These are phyloP conservation scores for Opeltia flavorubescens DNA, from an alignment of 495 filamentous ascomycete species.

Conservation along the genomic window DNA sequence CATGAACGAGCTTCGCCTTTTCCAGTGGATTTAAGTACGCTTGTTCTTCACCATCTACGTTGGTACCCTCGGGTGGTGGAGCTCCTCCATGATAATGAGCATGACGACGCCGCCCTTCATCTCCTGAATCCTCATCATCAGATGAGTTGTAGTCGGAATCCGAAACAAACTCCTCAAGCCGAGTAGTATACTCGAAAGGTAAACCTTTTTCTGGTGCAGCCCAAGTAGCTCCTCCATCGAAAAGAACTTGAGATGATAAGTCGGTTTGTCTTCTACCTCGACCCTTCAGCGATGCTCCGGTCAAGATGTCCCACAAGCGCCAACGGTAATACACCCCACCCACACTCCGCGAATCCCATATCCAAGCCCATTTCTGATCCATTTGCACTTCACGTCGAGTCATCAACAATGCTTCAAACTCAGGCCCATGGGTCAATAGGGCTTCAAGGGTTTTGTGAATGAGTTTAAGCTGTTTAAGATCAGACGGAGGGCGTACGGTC, in stretches of 20 bases:
- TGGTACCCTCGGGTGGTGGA: slow-evolving; percentile 31
- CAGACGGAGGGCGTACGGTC: slow-evolving; percentile 57
- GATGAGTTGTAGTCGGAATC: slow-evolving; percentile 77
- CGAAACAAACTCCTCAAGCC: slow-evolving; percentile 60
- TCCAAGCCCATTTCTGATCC: slow-evolving; percentile 84
- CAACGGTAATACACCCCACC: slow-evolving; percentile 81
- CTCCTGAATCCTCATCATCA: slow-evolving; percentile 75
- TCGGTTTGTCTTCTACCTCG: slow-evolving; percentile 15
- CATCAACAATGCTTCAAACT: slow-evolving; percentile 93
- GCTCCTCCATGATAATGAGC: slow-evolving; percentile 27
- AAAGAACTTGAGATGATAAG: slow-evolving; percentile 30
- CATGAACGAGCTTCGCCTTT: slow-evolving; percentile 67
- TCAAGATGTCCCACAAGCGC: slow-evolving; percentile 75
- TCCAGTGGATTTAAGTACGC: slow-evolving; percentile 72
- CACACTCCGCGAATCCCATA: slow-evolving; percentile 75
- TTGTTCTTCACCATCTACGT: slow-evolving; percentile 40
- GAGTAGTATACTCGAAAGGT: slow-evolving; percentile 60
- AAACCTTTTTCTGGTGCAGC: slow-evolving; percentile 48
- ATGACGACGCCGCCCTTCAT: slow-evolving; percentile 48
- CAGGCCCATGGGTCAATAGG: slow-evolving; percentile 62
- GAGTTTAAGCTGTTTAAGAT: slow-evolving; percentile 64
- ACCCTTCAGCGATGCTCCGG: slow-evolving; percentile 23
- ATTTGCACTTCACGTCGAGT: slow-evolving; percentile 59
- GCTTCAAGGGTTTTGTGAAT: slow-evolving; percentile 82
- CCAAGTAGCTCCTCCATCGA: slow-evolving; percentile 61